phyloP scores from a whole-genome alignment of 352 stramenopile genomes.

The Pythium insidiosum region DNA sequence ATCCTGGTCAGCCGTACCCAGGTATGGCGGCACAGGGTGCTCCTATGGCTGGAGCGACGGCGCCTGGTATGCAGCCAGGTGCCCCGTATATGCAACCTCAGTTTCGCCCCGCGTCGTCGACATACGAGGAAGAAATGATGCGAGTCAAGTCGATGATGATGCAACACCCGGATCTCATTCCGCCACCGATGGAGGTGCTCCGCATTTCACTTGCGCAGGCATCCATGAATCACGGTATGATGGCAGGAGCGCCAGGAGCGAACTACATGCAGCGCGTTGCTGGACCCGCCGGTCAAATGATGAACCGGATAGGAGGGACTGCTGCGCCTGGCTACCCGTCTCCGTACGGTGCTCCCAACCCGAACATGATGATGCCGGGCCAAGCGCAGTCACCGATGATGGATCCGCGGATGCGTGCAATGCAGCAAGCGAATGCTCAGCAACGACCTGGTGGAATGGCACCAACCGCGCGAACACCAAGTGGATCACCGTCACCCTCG shows the following conservation, averaged over 20 bases:
- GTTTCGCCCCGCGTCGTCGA: conserved; percentile 54
- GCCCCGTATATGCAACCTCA: conserved; percentile 61
- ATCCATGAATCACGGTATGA: conserved; percentile 47
- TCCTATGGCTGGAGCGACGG: conserved; percentile 19
- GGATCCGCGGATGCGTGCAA: conserved; percentile 33
- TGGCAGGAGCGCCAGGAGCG: conserved; percentile 21
- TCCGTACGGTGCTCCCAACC: conserved; percentile 44
- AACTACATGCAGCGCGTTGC: conserved; percentile 59
- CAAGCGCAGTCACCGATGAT: conserved; percentile 27
- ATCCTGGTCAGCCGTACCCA: conserved; percentile 35
- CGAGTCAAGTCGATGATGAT: conserved; percentile 87
- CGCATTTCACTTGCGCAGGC: conserved; percentile 80
- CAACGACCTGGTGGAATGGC: conserved; percentile 24
- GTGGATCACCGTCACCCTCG: conserved; percentile 14
- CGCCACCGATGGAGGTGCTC: conserved; percentile 80
- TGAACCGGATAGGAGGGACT: conserved; percentile 44
- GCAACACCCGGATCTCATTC: conserved; percentile 81
- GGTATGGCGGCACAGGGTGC: conserved; percentile 27
- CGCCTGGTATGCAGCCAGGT: conserved; percentile 21
- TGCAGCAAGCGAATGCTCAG: conserved; percentile 20
- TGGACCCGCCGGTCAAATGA: conserved; percentile 41
- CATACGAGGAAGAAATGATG: conserved; percentile 83
- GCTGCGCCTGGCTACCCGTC: conserved; percentile 29
- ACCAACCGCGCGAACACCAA: conserved; percentile 29
- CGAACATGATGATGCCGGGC: conserved; percentile 60